A percentile compares a stretch with the other conserved stretches of the same genome.
Evolutionary conservation across 192 early-diverging fungal genomes (phyloP).

Genomic region (Podila clonocystis): DNA sequence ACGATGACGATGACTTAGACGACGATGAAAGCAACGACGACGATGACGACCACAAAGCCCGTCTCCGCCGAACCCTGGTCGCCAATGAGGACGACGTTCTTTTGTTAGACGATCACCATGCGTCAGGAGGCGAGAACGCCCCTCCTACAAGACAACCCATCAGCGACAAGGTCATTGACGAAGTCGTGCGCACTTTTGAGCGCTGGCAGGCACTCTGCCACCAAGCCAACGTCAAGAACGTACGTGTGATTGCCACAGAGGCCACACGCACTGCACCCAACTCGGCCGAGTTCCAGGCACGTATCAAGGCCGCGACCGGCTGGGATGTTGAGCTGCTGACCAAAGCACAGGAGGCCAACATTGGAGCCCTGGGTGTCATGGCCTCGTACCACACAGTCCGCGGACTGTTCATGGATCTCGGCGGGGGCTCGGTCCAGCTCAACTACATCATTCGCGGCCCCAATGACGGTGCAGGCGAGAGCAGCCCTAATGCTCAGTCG

Average conservation of each 20-base stretch:
- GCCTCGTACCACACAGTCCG: constrained; percentile 61
- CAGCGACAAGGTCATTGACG: constrained; percentile 56
- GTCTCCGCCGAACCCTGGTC: constrained; percentile 18
- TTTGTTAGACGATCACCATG: background rate
- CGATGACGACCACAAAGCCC: constrained; percentile 8
- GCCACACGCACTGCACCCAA: constrained; percentile 64
- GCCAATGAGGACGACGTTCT: constrained; percentile 22
- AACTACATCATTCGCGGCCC: constrained; percentile 60
- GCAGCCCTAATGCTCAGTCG: constrained; percentile 50
- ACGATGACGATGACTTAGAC: background rate
- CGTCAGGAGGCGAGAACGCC: background rate
- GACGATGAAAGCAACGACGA: background rate
- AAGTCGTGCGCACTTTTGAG: constrained; percentile 57
- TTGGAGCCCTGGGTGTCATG: constrained; percentile 62
- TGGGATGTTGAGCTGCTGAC: constrained; percentile 53
- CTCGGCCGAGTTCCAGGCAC: constrained; percentile 51
- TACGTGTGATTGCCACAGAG: constrained; percentile 66
- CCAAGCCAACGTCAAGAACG: constrained; percentile 50
- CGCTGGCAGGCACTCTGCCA: constrained; percentile 60
- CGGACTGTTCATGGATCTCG: constrained; percentile 65
- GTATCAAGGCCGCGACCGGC: constrained; percentile 55
- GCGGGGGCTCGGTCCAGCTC: constrained; percentile 65
- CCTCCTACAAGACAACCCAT: constrained; percentile 44
- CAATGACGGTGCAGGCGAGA: constrained; percentile 19
- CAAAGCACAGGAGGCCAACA: constrained; percentile 61